Conservation (phyloP, 768 basidiomycete genomes). For the Candolleomyces eurysporus region DNA sequence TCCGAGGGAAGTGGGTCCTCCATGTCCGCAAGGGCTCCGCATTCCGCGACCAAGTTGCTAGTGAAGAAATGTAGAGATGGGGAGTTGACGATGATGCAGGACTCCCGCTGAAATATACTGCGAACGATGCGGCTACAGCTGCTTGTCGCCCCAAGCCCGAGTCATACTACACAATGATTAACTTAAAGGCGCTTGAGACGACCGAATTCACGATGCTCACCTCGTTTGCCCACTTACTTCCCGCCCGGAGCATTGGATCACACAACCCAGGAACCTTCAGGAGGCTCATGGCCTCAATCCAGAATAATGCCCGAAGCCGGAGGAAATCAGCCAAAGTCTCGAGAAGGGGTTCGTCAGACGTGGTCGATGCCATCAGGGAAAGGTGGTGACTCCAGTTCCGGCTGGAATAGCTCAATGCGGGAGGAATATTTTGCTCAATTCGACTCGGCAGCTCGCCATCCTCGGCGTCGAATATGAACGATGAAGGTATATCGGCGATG, state of each 20-base stretch:
- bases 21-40: background rate
- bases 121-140: background rate
- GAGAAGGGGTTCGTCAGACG: background rate
- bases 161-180: background rate
- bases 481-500: conserved; percentile 18
- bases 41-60: background rate
- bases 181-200: background rate
- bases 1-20: background rate
- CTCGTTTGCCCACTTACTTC: background rate
- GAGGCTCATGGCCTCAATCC: conserved; percentile 10
- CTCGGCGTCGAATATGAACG: conserved; percentile 15
- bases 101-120: conserved; percentile 2
- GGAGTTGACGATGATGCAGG: conserved; percentile 1
- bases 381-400: conserved; percentile 13
- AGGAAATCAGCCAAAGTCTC: conserved; percentile 9
- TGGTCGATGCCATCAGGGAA: background rate
- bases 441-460: background rate
- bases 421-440: conserved; percentile 12
- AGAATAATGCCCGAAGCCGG: conserved; percentile 7
- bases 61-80: conserved; percentile 1
- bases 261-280: background rate
- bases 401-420: conserved; percentile 10
- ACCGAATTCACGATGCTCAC: background rate
- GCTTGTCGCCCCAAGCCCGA: background rate
- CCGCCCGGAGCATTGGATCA: background rate